Base-by-base conservation (phyloP, 495 filamentous ascomycete genomes). In the Neurospora tetrasperma region DNA sequence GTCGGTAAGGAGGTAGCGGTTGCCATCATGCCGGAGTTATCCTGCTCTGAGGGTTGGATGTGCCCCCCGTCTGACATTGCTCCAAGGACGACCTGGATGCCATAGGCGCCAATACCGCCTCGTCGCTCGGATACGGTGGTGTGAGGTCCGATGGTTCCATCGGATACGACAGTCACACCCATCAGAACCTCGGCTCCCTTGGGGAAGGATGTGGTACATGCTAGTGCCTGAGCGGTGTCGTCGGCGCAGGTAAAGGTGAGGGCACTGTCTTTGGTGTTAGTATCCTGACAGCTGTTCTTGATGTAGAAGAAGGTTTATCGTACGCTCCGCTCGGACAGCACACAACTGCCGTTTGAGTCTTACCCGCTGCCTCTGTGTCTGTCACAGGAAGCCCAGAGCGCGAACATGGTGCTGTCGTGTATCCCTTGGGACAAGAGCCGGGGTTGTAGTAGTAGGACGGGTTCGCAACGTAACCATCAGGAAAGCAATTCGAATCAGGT, bases 381-480 rank as follows among this genome's bases (percentile, higher is more conserved):
- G 43, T 27, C 39, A 27, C 39, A 11, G 69, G 42, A 0, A 74
- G 68, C 12, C 73, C 41, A 23, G 75, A 14, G 27, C 71, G 78
- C 31, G 77, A 74, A 59, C 79, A 81, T 68, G 54, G 31, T 66
- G 78, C 79, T 11, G 76, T 54, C 10, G 79, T 81, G 71, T 81
- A 81, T 8, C 78, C 79, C 38, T 69, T 18, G 14, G 79, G 79
- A 66, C 79, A 81, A 62, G 72, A 75, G 6, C 75, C 79, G 39
- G 79, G 78, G 41, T 78, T 80, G 76, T 80, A 81, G 73, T 81
- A 81, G 27, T 77, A 74, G 11, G 76, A 70, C 48, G 79, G 77
- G 35, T 73, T 72, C 11, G 77, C 71, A 66, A 80, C 73, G 69
- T 81, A 81, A 5, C 73, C 76, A 27, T 39, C 74, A 3, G 79